Conservation (phyloP, 2,329 filamentous ascomycete genomes). For the Claviceps sp. region DNA sequence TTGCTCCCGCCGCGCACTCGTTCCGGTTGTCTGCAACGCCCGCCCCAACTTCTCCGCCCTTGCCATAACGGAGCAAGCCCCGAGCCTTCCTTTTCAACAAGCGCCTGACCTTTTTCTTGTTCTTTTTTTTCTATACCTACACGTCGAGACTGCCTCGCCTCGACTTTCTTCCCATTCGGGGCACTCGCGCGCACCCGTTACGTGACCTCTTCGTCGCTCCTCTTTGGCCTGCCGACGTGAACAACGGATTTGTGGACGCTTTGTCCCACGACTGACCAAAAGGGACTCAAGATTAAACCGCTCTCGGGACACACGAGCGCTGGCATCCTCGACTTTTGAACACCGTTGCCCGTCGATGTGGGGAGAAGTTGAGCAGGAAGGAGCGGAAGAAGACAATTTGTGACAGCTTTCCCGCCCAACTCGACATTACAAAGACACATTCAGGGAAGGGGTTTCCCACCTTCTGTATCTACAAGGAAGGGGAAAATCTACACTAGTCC, state of each 20-base stretch:
- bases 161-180: not conserved
- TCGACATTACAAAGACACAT: not conserved
- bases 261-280: conserved; percentile 1
- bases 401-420: not conserved
- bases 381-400: not conserved
- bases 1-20: not conserved
- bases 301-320: not conserved
- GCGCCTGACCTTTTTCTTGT: not conserved
- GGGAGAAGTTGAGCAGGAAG: not conserved
- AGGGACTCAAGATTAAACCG: not conserved
- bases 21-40: not conserved
- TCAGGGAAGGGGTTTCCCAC: not conserved
- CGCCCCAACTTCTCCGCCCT: not conserved
- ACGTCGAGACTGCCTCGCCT: not conserved
- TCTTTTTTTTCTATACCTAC: not conserved
- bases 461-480: not conserved
- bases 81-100: not conserved
- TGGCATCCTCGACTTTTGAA: not conserved
- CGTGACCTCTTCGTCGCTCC: not conserved
- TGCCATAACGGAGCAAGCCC: not conserved
- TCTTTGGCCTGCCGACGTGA: not conserved
- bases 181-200: too few relatives aligned
- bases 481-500: not conserved
- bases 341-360: not conserved
- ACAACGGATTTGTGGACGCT: not conserved